Percentiles rank a stretch among this genome's conserved stretches.
Evolutionary conservation across 208 protist species (phyloP).

Genomic region (Herpetomonas muscarum): DNA sequence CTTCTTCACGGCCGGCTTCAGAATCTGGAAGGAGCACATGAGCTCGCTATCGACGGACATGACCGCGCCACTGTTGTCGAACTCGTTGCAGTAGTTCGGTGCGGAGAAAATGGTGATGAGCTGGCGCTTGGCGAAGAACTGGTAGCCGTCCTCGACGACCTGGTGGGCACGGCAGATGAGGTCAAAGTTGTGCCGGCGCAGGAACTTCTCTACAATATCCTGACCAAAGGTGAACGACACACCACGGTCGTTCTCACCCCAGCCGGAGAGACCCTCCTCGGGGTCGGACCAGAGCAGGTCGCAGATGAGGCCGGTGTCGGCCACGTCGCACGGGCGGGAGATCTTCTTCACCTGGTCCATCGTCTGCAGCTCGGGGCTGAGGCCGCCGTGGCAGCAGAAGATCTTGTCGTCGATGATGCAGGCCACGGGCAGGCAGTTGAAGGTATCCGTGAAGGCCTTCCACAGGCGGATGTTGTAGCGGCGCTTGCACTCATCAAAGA

Average conservation of each 20-base stretch:
- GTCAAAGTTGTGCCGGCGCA: slow-evolving; percentile 95
- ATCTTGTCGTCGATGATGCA: slow-evolving; percentile 99
- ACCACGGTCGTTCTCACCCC: slow-evolving; percentile 92
- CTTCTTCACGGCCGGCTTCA: slow-evolving; percentile 90
- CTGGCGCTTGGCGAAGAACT: slow-evolving; percentile 93
- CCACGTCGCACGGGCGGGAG: slow-evolving; percentile 97
- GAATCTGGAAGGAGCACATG: slow-evolving; percentile 99
- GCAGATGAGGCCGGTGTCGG: slow-evolving; percentile 98
- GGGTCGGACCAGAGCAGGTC: slow-evolving; percentile 99
- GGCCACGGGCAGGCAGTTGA: slow-evolving; percentile 99
- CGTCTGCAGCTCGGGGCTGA: slow-evolving; percentile 95
- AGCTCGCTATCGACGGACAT: slow-evolving; percentile 98
- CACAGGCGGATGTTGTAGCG: slow-evolving; percentile 98
- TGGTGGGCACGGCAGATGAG: slow-evolving; percentile 98
- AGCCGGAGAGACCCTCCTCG: slow-evolving; percentile 90
- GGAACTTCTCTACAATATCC: slow-evolving; percentile 93
- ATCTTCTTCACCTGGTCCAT: slow-evolving; percentile 97
- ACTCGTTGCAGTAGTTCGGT: slow-evolving; percentile 98
- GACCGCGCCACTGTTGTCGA: slow-evolving; percentile 99
- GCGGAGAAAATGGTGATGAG: slow-evolving; percentile 98
- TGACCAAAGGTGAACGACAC: slow-evolving; percentile 91
- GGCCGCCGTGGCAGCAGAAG: slow-evolving; percentile 99
- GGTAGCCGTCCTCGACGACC: slow-evolving; percentile 95
- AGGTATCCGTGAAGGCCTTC: slow-evolving; percentile 99
- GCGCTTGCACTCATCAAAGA: slow-evolving; percentile 99